These are phyloP conservation scores for Trichoderma gamsii DNA, from an alignment of 495 filamentous ascomycete species.

Conservation along the genomic window DNA sequence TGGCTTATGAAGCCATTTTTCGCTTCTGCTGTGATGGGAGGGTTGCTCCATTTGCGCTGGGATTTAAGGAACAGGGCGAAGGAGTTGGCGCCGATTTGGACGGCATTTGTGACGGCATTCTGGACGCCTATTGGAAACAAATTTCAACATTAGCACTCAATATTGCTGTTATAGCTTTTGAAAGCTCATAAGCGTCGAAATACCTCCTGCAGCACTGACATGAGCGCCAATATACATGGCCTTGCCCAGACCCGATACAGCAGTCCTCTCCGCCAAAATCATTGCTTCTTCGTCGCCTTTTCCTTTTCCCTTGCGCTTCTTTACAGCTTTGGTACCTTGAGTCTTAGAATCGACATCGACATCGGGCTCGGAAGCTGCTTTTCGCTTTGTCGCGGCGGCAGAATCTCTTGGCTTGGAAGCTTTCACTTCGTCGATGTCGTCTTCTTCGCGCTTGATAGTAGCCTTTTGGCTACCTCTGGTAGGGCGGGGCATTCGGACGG, in stretches of 20 bases:
- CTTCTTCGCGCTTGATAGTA: neutral
- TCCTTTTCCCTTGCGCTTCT: conserved; percentile 46
- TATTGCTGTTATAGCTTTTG: neutral
- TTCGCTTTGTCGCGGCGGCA: neutral
- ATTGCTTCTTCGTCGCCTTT: conserved; percentile 43
- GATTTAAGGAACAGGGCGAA: conserved; percentile 94
- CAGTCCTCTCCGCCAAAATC: conserved; percentile 63
- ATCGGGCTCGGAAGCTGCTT: conserved; percentile 3
- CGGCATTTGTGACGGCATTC: conserved; percentile 73
- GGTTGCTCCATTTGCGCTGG: conserved; percentile 90
- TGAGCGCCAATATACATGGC: conserved; percentile 85
- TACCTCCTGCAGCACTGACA: conserved; percentile 81
- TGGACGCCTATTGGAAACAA: conserved; percentile 60
- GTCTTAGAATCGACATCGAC: conserved; percentile 27
- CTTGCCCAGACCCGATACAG: conserved; percentile 52
- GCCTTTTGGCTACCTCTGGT: conserved; percentile 1
- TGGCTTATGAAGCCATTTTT: conserved; percentile 58
- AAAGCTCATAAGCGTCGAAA: conserved; percentile 19
- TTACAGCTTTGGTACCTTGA: conserved; percentile 30
- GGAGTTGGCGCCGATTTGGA: conserved; percentile 81
- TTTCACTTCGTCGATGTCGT: neutral
- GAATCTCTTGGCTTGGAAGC: neutral
- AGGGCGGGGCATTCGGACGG: neutral
- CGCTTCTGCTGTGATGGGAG: conserved; percentile 62
- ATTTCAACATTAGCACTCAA: conserved; percentile 16